Conservation (phyloP, 305 asterid genomes). For the Rubia peregrina region DNA sequence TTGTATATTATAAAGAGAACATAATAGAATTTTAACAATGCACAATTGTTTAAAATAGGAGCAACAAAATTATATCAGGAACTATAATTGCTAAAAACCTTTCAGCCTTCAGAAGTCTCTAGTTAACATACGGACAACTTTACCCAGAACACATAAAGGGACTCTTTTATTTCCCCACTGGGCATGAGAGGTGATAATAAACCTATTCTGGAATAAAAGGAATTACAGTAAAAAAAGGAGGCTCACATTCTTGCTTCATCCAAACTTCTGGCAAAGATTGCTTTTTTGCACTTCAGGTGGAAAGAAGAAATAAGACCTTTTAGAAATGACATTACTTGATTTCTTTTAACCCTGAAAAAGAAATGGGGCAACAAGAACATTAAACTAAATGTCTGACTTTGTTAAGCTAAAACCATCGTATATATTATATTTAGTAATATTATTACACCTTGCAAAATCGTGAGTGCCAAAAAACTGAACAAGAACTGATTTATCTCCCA, state of each 20-base stretch:
- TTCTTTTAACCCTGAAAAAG: slow-evolving; percentile 56
- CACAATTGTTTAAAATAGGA: background rate
- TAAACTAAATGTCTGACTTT: background rate
- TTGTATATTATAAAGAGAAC: background rate
- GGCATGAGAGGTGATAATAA: background rate
- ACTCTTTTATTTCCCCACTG: background rate
- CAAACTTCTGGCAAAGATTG: slow-evolving; percentile 58
- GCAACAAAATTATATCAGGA: background rate
- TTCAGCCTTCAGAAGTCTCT: background rate
- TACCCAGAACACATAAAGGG: background rate
- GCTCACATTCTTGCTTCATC: slow-evolving; percentile 94
- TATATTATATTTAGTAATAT: background rate
- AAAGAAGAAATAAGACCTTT: slow-evolving; percentile 83
- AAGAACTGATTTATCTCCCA: slow-evolving; percentile 72
- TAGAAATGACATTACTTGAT: slow-evolving; percentile 76
- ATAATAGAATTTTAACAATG: background rate
- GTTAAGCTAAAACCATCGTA: background rate
- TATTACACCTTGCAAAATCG: slow-evolving; percentile 88
- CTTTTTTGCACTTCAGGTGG: slow-evolving; percentile 87
- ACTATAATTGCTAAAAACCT: background rate
- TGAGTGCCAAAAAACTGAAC: slow-evolving; percentile 98
- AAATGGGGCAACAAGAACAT: background rate
- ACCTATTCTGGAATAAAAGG: slow-evolving; percentile 4
- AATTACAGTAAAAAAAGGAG: slow-evolving; percentile 15
- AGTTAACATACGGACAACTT: background rate